phyloP scores from a whole-genome alignment of 441 rosid genomes.

The Flueggea neowawraea region DNA sequence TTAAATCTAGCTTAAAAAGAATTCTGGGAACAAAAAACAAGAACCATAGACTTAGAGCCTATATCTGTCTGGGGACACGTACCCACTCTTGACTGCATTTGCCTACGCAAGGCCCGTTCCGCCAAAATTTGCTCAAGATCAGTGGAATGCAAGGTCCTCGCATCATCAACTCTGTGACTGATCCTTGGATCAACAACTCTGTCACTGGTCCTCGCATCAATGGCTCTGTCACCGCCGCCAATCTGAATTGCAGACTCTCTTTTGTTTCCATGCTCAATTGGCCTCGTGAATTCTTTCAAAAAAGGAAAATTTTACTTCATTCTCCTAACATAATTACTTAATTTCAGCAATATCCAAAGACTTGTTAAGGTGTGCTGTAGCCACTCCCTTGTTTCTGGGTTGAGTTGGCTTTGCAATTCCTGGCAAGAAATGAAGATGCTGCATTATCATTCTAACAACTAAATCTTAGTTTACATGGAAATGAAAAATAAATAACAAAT shows the following conservation, averaged over 20 bases:
- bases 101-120: constrained; percentile 20
- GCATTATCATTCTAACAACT: too few relatives aligned
- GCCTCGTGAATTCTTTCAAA: constrained; percentile 13
- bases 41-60: background rate
- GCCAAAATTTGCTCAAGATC: constrained; percentile 24
- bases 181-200: too few relatives aligned
- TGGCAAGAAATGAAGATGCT: background rate
- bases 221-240: too few relatives aligned
- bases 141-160: constrained; percentile 10
- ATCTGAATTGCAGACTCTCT: constrained; percentile 3
- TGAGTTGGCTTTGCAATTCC: too few relatives aligned
- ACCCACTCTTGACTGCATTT: constrained; percentile 15
- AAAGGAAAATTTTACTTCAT: background rate
- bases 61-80: constrained; percentile 6
- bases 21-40: background rate
- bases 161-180: constrained; percentile 7
- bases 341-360: background rate
- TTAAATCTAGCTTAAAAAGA: background rate
- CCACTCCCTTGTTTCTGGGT: too few relatives aligned
- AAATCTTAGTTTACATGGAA: too few relatives aligned
- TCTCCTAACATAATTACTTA: background rate
- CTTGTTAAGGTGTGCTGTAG: too few relatives aligned
- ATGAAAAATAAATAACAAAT: too few relatives aligned
- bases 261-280: constrained; percentile 6
- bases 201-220: too few relatives aligned